These are phyloP conservation scores for Rhodotorula sp. DNA, from an alignment of 1,284 basidiomycete genomes.

Conservation along the genomic window DNA sequence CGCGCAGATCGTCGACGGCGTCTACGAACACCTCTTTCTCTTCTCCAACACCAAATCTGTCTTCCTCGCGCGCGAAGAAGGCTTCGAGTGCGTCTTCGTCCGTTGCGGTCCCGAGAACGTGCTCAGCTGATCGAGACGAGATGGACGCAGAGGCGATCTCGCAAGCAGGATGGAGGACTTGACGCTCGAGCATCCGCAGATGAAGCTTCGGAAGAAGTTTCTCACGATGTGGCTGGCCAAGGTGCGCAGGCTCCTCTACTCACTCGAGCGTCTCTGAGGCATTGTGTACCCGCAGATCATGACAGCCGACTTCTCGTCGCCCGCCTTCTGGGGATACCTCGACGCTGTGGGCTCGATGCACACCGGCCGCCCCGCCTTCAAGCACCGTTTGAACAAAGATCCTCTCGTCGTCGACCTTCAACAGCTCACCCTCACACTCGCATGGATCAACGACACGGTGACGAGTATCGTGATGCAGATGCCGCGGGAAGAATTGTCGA, in stretches of 20 bases:
- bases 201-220: constrained; percentile 21
- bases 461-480: constrained; percentile 8
- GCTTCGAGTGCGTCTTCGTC: background rate
- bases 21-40: constrained; percentile 16
- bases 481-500: constrained; percentile 2
- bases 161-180: background rate
- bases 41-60: constrained; percentile 12
- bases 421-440: background rate
- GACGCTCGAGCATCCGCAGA: constrained; percentile 24
- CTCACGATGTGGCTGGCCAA: constrained; percentile 13
- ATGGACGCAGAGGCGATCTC: constrained; percentile 2
- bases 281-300: background rate
- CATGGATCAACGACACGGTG: constrained; percentile 8
- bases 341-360: constrained; percentile 32
- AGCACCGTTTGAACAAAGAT: constrained; percentile 19
- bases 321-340: constrained; percentile 15
- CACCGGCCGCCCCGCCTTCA: constrained; percentile 9
- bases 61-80: constrained; percentile 12
- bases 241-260: too few species aligned
- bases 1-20: background rate
- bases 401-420: constrained; percentile 18
- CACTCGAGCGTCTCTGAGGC: too few species aligned
- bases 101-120: background rate
- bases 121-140: background rate
- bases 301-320: background rate